A percentile compares a stretch with the other conserved stretches of the same genome.
Conservation (phyloP, 1,284 basidiomycete genomes). For the Sporisorium exsertum region DNA sequence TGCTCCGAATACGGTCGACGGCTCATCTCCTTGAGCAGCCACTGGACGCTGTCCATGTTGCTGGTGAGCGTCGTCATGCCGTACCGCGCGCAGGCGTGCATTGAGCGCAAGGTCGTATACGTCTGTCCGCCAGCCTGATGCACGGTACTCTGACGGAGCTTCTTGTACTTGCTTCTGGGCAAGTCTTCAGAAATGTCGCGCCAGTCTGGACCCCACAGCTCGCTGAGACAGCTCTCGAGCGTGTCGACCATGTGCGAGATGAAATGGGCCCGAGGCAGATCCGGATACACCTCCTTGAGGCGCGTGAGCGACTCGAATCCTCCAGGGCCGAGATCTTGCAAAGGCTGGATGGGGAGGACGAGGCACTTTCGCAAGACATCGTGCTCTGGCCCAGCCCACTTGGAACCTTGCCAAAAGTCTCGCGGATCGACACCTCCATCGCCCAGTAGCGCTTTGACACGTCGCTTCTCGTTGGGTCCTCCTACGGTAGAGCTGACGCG, state of each 20-base stretch:
- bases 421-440: conserved; percentile 21
- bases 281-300: conserved; percentile 34
- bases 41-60: conserved; percentile 56
- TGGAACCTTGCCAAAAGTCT: conserved; percentile 46
- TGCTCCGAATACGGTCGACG: conserved; percentile 24
- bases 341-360: conserved; percentile 26
- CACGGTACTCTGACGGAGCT: conserved; percentile 31
- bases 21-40: conserved; percentile 54
- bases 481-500: conserved; percentile 44
- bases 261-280: conserved; percentile 34
- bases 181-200: conserved; percentile 33
- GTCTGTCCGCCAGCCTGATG: conserved; percentile 41
- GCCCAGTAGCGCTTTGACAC: conserved; percentile 40
- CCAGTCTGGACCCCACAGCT: conserved; percentile 47
- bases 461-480: conserved; percentile 45
- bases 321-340: conserved; percentile 37
- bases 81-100: conserved; percentile 33
- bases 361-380: conserved; percentile 23
- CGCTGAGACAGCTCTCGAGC: conserved; percentile 37
- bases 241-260: conserved; percentile 47
- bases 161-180: conserved; percentile 40
- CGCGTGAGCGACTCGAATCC: conserved; percentile 22
- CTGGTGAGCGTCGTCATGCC: conserved; percentile 56
- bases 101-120: conserved; percentile 28
- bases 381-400: conserved; percentile 27